phyloP scores from a whole-genome alignment of 805 yeast species.

The Wickerhamiella dianesei region DNA sequence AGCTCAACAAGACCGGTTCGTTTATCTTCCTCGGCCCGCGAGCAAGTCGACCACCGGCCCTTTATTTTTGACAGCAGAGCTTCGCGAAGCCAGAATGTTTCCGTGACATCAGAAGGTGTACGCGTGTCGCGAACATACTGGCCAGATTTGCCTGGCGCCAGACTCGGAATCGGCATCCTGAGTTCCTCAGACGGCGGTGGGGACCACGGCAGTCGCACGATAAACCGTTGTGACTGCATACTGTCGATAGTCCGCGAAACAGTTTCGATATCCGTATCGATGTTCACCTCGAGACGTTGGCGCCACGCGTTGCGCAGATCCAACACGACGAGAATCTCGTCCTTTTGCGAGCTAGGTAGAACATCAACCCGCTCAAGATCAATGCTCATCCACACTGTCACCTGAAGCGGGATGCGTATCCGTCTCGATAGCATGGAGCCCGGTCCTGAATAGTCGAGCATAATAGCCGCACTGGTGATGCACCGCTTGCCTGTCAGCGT shows the following conservation, averaged over 20 bases:
- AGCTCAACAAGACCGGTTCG: slow-evolving; percentile 51
- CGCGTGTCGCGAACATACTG: slow-evolving; percentile 47
- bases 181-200: slow-evolving; percentile 32
- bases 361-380: slow-evolving; percentile 68
- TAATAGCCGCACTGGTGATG: slow-evolving; percentile 48
- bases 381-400: slow-evolving; percentile 58
- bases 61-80: slow-evolving; percentile 41
- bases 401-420: slow-evolving; percentile 51
- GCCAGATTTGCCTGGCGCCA: slow-evolving; percentile 34
- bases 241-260: slow-evolving; percentile 22
- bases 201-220: slow-evolving; percentile 57
- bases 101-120: slow-evolving; percentile 45
- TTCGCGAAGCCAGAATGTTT: slow-evolving; percentile 72
- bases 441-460: slow-evolving; percentile 39
- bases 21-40: slow-evolving; percentile 20
- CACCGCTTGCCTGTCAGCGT: slow-evolving; percentile 63
- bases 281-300: slow-evolving; percentile 29
- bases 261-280: neutral
- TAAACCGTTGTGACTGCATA: slow-evolving; percentile 40
- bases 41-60: slow-evolving; percentile 47
- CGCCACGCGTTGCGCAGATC: slow-evolving; percentile 79
- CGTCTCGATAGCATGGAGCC: slow-evolving; percentile 28
- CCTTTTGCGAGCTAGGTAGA: slow-evolving; percentile 29
- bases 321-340: slow-evolving; percentile 44
- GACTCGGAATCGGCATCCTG: slow-evolving; percentile 51